Conservation (phyloP, 2,329 filamentous ascomycete genomes). For the Cercospora sp. region DNA sequence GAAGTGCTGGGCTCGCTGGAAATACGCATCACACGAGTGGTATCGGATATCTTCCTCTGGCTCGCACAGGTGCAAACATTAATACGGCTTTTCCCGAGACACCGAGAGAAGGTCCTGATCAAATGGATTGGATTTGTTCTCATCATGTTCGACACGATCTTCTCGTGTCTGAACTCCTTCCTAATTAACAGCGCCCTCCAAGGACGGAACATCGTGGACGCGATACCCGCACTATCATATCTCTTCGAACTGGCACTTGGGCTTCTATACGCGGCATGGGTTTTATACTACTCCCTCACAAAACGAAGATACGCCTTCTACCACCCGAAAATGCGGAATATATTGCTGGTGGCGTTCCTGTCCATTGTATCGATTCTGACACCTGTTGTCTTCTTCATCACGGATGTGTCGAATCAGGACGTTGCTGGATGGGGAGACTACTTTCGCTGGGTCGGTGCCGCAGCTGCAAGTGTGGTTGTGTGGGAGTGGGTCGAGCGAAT, state of each 20-base stretch:
- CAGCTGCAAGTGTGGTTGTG: conserved; percentile 91
- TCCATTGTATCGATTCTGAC: conserved; percentile 82
- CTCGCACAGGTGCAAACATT: conserved; percentile 95
- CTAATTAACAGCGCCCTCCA: conserved; percentile 58
- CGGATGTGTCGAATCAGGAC: conserved; percentile 82
- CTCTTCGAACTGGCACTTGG: conserved; percentile 86
- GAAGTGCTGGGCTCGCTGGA: conserved; percentile 81
- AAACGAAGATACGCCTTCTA: conserved; percentile 91
- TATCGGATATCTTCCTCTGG: conserved; percentile 96
- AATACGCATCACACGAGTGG: conserved; percentile 84
- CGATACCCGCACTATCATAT: conserved; percentile 87
- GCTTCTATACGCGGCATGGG: conserved; percentile 87
- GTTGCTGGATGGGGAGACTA: conserved; percentile 94
- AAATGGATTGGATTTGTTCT: conserved; percentile 97
- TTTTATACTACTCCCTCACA: conserved; percentile 89
- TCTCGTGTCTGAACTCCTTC: conserved; percentile 90
- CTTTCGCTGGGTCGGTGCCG: conserved; percentile 92
- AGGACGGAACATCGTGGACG: conserved; percentile 75
- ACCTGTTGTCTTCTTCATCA: conserved; percentile 88
- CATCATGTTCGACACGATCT: conserved; percentile 86
- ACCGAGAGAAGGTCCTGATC: conserved; percentile 96
- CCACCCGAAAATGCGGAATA: conserved; percentile 86
- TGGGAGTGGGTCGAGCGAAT: conserved; percentile 99
- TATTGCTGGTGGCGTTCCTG: conserved; percentile 74
- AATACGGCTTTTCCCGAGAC: conserved; percentile 91